phyloP scores from a whole-genome alignment of 805 yeast species.

The Saccharomycopsis synnaedendra region DNA sequence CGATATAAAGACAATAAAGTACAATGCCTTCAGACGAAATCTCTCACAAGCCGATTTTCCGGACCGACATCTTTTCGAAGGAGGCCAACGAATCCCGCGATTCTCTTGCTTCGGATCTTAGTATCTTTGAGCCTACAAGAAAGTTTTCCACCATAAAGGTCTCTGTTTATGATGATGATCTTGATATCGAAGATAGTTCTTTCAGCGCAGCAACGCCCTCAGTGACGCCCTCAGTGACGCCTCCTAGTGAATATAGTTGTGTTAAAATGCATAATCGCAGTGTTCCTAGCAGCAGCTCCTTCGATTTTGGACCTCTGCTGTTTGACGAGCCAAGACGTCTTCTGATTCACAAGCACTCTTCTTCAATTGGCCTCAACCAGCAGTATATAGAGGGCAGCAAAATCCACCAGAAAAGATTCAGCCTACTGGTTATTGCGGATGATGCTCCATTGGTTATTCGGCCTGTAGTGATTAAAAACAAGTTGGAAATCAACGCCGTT shows the following conservation, averaged over 20 bases:
- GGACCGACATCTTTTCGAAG: not conserved
- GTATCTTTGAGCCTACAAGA: conserved; percentile 6
- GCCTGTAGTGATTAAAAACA: too few relatives aligned
- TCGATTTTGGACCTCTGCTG: not conserved
- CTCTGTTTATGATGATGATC: conserved; percentile 6
- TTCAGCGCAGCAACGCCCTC: not conserved
- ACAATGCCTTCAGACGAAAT: not conserved
- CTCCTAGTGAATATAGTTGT: not conserved
- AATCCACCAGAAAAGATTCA: conserved; percentile 4
- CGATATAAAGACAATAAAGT: not conserved
- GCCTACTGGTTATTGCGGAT: not conserved
- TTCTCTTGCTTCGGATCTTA: conserved; percentile 7
- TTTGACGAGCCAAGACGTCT: not conserved
- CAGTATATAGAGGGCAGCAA: not conserved
- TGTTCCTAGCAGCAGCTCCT: not conserved
- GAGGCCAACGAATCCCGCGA: conserved; percentile 4
- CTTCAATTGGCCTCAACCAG: not conserved
- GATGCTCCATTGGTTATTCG: not conserved
- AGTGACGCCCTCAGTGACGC: not conserved
- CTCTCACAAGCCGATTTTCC: too few relatives aligned
- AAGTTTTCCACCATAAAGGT: conserved; percentile 8
- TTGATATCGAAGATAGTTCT: not conserved
- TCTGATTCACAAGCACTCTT: conserved; percentile 1
- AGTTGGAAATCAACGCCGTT: too few relatives aligned
- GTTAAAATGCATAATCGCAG: not conserved